Evolutionary conservation across 768 basidiomycete species (phyloP).

Genomic region (Lactarius psammicola): DNA sequence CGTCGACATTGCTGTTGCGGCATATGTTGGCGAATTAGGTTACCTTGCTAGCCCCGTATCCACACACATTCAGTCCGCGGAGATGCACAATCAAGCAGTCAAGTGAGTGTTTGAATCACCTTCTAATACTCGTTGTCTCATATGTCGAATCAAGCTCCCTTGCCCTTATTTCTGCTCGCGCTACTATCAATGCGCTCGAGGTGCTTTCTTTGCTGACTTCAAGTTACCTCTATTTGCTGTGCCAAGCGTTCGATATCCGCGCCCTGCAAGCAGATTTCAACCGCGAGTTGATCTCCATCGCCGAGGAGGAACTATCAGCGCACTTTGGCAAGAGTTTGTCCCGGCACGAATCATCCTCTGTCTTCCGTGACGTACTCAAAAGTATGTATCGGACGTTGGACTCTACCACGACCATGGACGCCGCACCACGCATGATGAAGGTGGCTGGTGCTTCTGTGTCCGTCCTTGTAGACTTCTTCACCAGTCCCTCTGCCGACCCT

Average conservation of each 20-base stretch:
- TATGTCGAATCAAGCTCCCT: slow-evolving; percentile 54
- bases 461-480: slow-evolving; percentile 61
- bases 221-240: slow-evolving; percentile 73
- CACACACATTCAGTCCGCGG: slow-evolving; percentile 81
- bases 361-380: slow-evolving; percentile 41
- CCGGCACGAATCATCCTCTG: slow-evolving; percentile 33
- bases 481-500: slow-evolving; percentile 21
- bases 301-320: slow-evolving; percentile 47
- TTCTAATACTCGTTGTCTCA: slow-evolving; percentile 15
- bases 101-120: slow-evolving; percentile 53
- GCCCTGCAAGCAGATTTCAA: slow-evolving; percentile 68
- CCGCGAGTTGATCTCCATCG: slow-evolving; percentile 46
- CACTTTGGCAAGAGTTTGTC: slow-evolving; percentile 46
- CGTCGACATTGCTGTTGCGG: slow-evolving; percentile 78
- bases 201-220: slow-evolving; percentile 72
- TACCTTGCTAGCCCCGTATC: slow-evolving; percentile 81
- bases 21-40: slow-evolving; percentile 80
- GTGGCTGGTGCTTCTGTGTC: slow-evolving; percentile 62
- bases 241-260: slow-evolving; percentile 86
- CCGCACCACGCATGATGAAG: slow-evolving; percentile 62
- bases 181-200: slow-evolving; percentile 74
- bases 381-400: slow-evolving; percentile 57
- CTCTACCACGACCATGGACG: slow-evolving; percentile 70
- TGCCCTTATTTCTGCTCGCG: slow-evolving; percentile 79
- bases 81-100: slow-evolving; percentile 91